Base-by-base conservation (phyloP, 495 filamentous ascomycete genomes). In the Penicillium pancosmium region DNA sequence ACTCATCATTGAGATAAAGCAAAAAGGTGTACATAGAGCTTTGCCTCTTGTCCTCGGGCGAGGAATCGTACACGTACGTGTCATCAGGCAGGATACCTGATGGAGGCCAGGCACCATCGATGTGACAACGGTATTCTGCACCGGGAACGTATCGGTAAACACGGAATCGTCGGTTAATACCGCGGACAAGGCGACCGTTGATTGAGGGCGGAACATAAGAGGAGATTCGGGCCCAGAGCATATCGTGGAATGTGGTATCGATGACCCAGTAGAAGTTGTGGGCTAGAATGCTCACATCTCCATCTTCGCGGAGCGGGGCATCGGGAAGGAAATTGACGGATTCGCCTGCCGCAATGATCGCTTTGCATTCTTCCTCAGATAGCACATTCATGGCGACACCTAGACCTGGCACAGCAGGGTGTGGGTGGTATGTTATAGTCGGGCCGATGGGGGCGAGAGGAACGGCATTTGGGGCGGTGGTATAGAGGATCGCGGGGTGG, bases 181-280 rank as follows among this genome's bases (percentile, higher is more conserved):
- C 73, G 18, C 73, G 67, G 2, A 65, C 73, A 12, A 52, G 46
- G 5, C 73, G 70, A 9, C 73, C 73, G 41, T 72, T 69, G 54
- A 76, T 70, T 0, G 63, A 63, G 0, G 50, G 61, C 0, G 73
- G 73, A 0, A 76, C 73, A 34, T 69, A 70, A 1, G 65, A 59
- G 8, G 68, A 64, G 18, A 76, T 71, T 0, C 73, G 68, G 2
- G 65, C 55, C 73, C 73, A 76, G 23, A 76, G 71, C n/a, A 69
- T 60, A 40, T 76, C 71, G 48, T 76, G 73, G 67, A 76, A 76
- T 16, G 67, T 53, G 25, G 67, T 69, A 50, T 76, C 73, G 44
- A 76, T 64, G 11, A 76, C 59, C 73, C 73, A 76, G 63, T 76
- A 76, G 58, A 76, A 76, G 57, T 76, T 76, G 64, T 76, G 71